Base-by-base conservation (phyloP, 805 yeast species). In the Pachysolen tannophilus region DNA sequence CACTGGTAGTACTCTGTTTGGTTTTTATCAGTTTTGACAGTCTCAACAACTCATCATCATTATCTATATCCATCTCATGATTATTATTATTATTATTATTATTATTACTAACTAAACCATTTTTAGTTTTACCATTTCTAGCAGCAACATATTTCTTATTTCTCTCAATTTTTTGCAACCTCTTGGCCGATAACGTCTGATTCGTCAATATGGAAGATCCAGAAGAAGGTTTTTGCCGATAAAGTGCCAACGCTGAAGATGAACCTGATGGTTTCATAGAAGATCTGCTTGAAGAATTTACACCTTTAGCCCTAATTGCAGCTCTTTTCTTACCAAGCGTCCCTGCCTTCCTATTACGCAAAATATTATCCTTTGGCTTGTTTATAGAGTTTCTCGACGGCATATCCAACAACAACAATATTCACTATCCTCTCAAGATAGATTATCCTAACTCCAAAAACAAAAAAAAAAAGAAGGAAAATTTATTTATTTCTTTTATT, bases 371-470 rank as follows among this genome's bases (percentile, higher is more conserved):
- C 54, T 78, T 80, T 32, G 92, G 94, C 58, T 78, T 83, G 58
- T 86, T 87, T 45, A 85, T 67, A 29, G 86, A 74, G 65, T 83
- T 85, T 60, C 72, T 81, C 13, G 87, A 78, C 23, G 94, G 92
- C 94, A 84, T 84, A 15, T 29, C 13, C 8, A 4, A 20, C n/a
- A n/a, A n/a, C n/a, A n/a, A n/a, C n/a, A n/a, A n/a, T n/a, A n/a
- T n/a, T n/a, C n/a, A n/a, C n/a, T n/a, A n/a, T n/a, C n/a, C n/a
- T n/a, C n/a, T n/a, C n/a, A n/a, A n/a, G n/a, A n/a, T n/a, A n/a
- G n/a, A n/a, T n/a, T n/a, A n/a, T n/a, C n/a, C n/a, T n/a, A n/a
- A n/a, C n/a, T n/a, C n/a, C n/a, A n/a, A n/a, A n/a, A n/a, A n/a
- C n/a, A n/a, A n/a, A n/a, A 28, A 28, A 28, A 28, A 28, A 28